A percentile compares a stretch with the other conserved stretches of the same genome.
phyloP scores from a whole-genome alignment of 257 asterid genomes.

The Verbena officinalis region DNA sequence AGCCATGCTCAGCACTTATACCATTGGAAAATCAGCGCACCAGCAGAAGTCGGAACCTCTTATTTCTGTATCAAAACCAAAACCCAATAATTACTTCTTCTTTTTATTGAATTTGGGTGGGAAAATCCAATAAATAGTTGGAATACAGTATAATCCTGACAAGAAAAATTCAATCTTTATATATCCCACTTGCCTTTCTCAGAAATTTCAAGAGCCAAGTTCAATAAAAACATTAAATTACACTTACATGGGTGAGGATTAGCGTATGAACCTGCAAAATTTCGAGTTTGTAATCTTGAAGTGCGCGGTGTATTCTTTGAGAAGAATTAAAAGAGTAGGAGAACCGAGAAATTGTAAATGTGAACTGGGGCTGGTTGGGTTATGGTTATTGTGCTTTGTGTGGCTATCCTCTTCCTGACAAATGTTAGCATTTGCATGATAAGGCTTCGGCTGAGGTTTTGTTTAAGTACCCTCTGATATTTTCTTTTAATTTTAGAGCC shows the following conservation, averaged over 20 bases:
- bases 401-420: conserved; percentile 63
- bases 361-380: conserved; percentile 15
- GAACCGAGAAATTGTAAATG: conserved; percentile 26
- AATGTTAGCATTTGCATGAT: conserved; percentile 52
- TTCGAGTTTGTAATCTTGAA: conserved; percentile 20
- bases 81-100: neutral
- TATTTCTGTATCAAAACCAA: conserved; percentile 24
- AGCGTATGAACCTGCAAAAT: conserved; percentile 34
- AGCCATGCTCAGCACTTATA: conserved; percentile 62
- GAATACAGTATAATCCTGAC: conserved; percentile 24
- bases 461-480: neutral
- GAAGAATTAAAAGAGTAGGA: conserved; percentile 26
- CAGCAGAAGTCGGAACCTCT: conserved; percentile 3
- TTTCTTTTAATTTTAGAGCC: too few relatives aligned
- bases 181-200: conserved; percentile 13
- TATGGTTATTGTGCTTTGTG: conserved; percentile 48
- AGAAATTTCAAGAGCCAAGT: conserved; percentile 29
- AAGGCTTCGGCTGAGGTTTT: conserved; percentile 50
- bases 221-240: conserved; percentile 17
- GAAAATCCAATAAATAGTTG: conserved; percentile 2
- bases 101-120: too few relatives aligned
- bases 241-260: neutral
- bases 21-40: conserved; percentile 35
- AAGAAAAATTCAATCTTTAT: conserved; percentile 25
- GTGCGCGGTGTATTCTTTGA: neutral